Evolutionary conservation across 306 rosid species (phyloP).

Genomic region (Lathyrus aphaca): DNA sequence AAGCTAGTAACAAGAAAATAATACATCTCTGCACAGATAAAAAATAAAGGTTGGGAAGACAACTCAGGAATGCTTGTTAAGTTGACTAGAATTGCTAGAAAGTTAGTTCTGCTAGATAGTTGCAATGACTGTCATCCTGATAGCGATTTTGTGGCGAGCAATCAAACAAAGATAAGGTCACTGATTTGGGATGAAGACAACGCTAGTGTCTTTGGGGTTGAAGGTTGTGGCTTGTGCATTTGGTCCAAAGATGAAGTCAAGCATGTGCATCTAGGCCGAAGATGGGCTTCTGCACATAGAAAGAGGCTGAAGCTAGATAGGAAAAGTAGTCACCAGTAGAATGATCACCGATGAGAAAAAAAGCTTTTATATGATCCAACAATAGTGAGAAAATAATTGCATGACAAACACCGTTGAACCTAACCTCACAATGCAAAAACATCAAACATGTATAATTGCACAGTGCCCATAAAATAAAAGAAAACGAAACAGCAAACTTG

Average conservation of each 20-base stretch:
- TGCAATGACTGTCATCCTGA: not conserved
- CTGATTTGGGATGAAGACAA: not conserved
- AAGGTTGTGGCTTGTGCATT: not conserved
- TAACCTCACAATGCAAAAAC: no score
- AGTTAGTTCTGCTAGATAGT: not conserved
- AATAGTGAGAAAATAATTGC: no score
- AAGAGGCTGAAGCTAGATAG: not conserved
- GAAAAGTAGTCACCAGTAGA: no score
- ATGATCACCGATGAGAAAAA: no score
- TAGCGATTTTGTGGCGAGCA: not conserved
- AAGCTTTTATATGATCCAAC: no score
- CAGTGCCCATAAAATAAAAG: no score
- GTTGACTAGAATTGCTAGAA: not conserved
- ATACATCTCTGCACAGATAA: not conserved
- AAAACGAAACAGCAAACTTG: no score
- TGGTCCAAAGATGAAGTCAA: no score
- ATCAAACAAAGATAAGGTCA: not conserved
- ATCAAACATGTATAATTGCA: no score
- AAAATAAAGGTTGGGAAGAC: slow-evolving; percentile 1
- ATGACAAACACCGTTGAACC: no score
- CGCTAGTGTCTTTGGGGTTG: not conserved
- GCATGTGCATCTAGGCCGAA: not conserved
- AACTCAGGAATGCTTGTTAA: not conserved
- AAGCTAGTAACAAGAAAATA: not conserved
- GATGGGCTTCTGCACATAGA: not conserved